phyloP scores from a whole-genome alignment of 1,284 basidiomycete species.

The Microstroma glucosiphilum region DNA sequence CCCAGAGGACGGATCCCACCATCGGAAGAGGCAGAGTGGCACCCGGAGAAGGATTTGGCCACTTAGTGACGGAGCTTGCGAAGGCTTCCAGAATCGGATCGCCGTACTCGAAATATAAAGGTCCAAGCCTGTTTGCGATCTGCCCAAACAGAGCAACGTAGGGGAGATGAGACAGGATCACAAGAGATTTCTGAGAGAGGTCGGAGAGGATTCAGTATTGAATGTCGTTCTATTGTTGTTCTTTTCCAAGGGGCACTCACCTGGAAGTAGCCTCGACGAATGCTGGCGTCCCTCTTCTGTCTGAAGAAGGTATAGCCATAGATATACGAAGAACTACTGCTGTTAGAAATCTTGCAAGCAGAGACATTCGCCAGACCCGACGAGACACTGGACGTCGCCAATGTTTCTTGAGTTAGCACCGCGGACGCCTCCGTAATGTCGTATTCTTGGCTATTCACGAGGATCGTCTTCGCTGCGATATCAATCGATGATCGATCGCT shows the following conservation, averaged over 20 bases:
- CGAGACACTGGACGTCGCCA: no score
- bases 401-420: no score
- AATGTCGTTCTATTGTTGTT: not conserved
- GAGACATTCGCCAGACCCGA: not conserved
- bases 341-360: constrained; percentile 16
- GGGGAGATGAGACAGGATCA: constrained; percentile 74
- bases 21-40: constrained; percentile 33
- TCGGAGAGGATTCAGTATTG: no score
- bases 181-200: constrained; percentile 63
- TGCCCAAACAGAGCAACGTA: constrained; percentile 75
- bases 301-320: constrained; percentile 49
- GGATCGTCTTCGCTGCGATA: no score
- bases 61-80: constrained; percentile 31
- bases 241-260: not conserved
- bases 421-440: no score
- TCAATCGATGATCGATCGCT: no score
- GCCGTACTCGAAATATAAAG: constrained; percentile 44
- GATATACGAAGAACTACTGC: constrained; percentile 43
- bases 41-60: constrained; percentile 38
- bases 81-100: constrained; percentile 43
- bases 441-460: no score
- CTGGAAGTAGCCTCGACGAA: constrained; percentile 46
- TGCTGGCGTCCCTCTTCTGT: constrained; percentile 40
- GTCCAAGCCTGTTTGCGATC: constrained; percentile 64
- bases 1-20: constrained; percentile 32